Conservation (phyloP, 2,329 filamentous ascomycete species). For the Neofusicoccum laricinum region DNA sequence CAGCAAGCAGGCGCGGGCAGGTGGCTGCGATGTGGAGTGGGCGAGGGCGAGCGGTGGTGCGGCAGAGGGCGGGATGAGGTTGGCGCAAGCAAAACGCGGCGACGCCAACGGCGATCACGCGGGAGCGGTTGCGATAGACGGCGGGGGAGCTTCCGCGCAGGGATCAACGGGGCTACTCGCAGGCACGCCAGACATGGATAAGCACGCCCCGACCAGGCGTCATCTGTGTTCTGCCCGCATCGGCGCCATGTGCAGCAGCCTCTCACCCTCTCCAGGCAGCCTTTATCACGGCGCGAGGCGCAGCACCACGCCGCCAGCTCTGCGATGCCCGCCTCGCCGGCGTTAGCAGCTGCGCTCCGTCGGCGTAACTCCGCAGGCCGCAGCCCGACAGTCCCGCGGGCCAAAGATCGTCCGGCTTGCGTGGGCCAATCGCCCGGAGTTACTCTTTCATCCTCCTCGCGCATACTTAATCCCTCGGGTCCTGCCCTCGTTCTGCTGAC, state of each 20-base stretch:
- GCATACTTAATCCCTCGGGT: background rate
- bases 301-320: background rate
- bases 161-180: background rate
- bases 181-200: too few relatives aligned
- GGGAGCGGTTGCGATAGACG: background rate
- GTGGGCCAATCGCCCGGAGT: background rate
- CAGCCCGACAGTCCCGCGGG: background rate
- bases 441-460: background rate
- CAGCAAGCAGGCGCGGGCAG: too few relatives aligned
- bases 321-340: too few relatives aligned
- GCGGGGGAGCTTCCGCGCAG: background rate
- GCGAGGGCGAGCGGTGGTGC: background rate
- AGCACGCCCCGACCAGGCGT: background rate
- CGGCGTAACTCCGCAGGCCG: background rate
- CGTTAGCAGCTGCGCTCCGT: background rate
- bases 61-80: background rate
- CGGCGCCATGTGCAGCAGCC: background rate
- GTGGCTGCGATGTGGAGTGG: too few relatives aligned
- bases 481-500: slow-evolving; percentile 33
- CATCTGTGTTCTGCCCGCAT: background rate
- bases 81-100: background rate
- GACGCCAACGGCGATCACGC: background rate
- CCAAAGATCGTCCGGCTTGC: background rate
- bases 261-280: background rate
- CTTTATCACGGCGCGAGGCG: background rate